These are phyloP conservation scores for Fusarium nelsonii DNA, from an alignment of 2,329 filamentous ascomycete species.

Conservation along the genomic window DNA sequence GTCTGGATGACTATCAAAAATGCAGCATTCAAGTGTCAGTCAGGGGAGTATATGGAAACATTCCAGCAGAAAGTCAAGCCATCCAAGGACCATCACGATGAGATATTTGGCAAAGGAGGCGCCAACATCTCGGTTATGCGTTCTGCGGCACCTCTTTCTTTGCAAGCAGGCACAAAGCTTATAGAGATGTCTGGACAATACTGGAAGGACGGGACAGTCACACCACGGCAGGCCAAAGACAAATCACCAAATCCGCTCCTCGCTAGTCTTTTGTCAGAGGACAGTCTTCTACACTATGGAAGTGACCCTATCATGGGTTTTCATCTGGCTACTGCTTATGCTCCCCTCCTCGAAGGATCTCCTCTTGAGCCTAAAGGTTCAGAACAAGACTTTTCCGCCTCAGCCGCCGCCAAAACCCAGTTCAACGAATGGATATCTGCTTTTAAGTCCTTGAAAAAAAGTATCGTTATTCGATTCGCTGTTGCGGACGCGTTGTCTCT, in stretches of 20 bases:
- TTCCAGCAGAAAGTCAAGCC: conserved; percentile 38
- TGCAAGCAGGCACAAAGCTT: conserved; percentile 45
- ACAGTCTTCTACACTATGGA: conserved; percentile 60
- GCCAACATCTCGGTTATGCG: conserved; percentile 50
- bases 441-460: conserved; percentile 51
- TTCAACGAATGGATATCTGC: conserved; percentile 61
- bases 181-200: conserved; percentile 47
- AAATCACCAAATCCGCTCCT: conserved; percentile 62
- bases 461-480: conserved; percentile 60
- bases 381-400: conserved; percentile 40
- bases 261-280: conserved; percentile 50
- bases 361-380: conserved; percentile 51
- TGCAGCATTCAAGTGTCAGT: conserved; percentile 32
- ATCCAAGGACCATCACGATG: conserved; percentile 32
- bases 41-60: conserved; percentile 13
- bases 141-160: conserved; percentile 55
- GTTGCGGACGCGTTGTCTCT: conserved; percentile 64
- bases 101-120: conserved; percentile 37
- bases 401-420: conserved; percentile 57
- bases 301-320: conserved; percentile 67
- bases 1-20: conserved; percentile 53
- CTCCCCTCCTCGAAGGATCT: conserved; percentile 54
- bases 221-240: conserved; percentile 26
- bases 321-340: conserved; percentile 65
- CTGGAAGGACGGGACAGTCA: conserved; percentile 54